Percentiles rank a stretch among this genome's conserved stretches.
phyloP scores from a whole-genome alignment of 2,329 filamentous ascomycete species.

The Monosporascus ibericus region DNA sequence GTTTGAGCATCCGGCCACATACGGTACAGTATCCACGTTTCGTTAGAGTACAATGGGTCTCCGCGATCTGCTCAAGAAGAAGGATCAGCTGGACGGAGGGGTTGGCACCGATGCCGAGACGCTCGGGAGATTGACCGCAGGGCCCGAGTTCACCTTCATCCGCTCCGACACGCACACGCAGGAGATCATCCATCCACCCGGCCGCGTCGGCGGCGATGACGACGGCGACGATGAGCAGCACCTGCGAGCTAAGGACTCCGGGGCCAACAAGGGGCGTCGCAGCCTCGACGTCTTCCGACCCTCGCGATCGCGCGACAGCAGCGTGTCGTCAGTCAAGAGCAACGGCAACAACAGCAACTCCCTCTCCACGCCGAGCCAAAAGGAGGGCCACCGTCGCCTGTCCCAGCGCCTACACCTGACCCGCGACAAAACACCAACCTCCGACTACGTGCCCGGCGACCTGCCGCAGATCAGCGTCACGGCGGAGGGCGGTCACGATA shows the following conservation, averaged over 20 bases:
- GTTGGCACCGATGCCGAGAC: conserved; percentile 31
- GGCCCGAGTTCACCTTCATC: conserved; percentile 74
- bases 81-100: conserved; percentile 36
- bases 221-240: conserved; percentile 22
- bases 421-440: conserved; percentile 45
- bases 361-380: conserved; percentile 7
- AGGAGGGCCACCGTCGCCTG: conserved; percentile 40
- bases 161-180: conserved; percentile 76
- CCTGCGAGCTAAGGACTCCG: conserved; percentile 20
- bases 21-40: no score
- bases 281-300: conserved; percentile 40
- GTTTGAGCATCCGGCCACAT: no score
- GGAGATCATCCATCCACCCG: conserved; percentile 70
- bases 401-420: conserved; percentile 66
- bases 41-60: conserved; percentile 36
- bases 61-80: conserved; percentile 49
- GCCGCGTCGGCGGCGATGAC: conserved; percentile 21
- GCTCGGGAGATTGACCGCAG: conserved; percentile 27
- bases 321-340: conserved; percentile 33
- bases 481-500: conserved; percentile 36
- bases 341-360: conserved; percentile 26
- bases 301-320: conserved; percentile 43
- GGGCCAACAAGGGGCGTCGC: conserved; percentile 28
- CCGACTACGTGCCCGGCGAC: conserved; percentile 70
- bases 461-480: conserved; percentile 64